A percentile compares a stretch with the other conserved stretches of the same genome.
Conservation (phyloP, 106 monocot species). For the Allium cepa region DNA sequence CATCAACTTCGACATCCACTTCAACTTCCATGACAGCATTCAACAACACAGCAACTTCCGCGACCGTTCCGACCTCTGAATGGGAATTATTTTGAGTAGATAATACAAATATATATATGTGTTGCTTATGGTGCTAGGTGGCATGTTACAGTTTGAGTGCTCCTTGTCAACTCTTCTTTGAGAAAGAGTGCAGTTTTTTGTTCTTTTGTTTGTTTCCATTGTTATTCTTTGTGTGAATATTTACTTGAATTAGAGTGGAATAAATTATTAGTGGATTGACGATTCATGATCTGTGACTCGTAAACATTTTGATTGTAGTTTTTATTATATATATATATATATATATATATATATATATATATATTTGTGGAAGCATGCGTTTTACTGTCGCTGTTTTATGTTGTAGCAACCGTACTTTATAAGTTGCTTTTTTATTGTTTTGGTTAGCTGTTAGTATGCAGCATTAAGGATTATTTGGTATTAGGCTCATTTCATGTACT, state of each 20-base stretch:
- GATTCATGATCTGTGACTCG: too few species aligned
- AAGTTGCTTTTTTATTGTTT: too few species aligned
- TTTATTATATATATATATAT: too few species aligned
- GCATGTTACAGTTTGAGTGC: background rate
- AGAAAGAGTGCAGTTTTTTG: background rate
- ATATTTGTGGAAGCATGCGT: too few species aligned
- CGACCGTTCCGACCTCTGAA: background rate
- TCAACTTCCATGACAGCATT: conserved; percentile 1
- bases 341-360: too few species aligned
- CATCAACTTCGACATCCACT: conserved; percentile 1
- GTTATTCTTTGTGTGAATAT: conserved; percentile 2
- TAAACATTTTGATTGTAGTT: too few species aligned
- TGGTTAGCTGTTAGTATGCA: too few species aligned
- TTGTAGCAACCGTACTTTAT: too few species aligned
- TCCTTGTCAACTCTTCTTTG: background rate
- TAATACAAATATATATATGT: background rate
- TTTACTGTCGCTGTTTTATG: too few species aligned
- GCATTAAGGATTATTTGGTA: too few species aligned
- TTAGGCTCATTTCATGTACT: too few species aligned
- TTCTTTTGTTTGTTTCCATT: background rate
- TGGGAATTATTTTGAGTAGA: conserved; percentile 5
- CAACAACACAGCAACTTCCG: background rate
- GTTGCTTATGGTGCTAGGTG: background rate
- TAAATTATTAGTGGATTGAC: too few species aligned
- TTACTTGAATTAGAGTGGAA: background rate